phyloP scores from a whole-genome alignment of 2,329 filamentous ascomycete genomes.

The Thelonectria rubi region DNA sequence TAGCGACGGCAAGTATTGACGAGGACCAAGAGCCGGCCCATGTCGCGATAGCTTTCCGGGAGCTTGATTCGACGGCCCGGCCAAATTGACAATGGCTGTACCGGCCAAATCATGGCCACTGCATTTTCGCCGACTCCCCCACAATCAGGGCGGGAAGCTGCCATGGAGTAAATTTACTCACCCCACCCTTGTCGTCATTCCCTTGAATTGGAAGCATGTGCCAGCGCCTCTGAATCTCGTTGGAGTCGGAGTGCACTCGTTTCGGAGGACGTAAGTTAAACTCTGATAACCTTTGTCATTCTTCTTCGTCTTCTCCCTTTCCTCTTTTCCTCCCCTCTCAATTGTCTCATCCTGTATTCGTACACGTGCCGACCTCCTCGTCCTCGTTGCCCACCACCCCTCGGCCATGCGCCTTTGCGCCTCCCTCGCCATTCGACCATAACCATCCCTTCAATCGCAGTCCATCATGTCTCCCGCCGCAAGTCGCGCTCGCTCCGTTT shows the following conservation, averaged over 20 bases:
- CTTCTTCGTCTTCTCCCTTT: neutral
- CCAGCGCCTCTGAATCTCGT: conserved; percentile 2
- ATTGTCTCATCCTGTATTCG: neutral
- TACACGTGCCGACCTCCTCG: neutral
- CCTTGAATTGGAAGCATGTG: conserved; percentile 10
- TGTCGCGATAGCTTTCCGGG: neutral
- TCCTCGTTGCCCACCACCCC: neutral
- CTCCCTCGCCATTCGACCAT: neutral
- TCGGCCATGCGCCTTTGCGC: neutral
- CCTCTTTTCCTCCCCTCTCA: neutral
- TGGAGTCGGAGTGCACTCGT: neutral
- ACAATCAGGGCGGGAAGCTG: neutral
- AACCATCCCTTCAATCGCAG: neutral
- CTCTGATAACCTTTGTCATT: neutral
- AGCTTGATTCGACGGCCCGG: neutral
- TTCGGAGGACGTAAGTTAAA: neutral
- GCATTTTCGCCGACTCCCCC: neutral
- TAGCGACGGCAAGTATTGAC: neutral
- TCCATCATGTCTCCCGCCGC: conserved; percentile 32
- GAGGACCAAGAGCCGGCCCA: neutral
- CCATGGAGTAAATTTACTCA: neutral
- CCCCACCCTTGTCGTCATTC: conserved; percentile 16
- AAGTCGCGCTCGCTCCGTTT: conserved; percentile 22
- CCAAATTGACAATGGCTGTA: too few relatives aligned
- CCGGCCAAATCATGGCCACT: neutral